Percentiles rank a stretch among this genome's conserved stretches.
phyloP scores from a whole-genome alignment of 805 yeast species.

The Metschnikowia lunata region DNA sequence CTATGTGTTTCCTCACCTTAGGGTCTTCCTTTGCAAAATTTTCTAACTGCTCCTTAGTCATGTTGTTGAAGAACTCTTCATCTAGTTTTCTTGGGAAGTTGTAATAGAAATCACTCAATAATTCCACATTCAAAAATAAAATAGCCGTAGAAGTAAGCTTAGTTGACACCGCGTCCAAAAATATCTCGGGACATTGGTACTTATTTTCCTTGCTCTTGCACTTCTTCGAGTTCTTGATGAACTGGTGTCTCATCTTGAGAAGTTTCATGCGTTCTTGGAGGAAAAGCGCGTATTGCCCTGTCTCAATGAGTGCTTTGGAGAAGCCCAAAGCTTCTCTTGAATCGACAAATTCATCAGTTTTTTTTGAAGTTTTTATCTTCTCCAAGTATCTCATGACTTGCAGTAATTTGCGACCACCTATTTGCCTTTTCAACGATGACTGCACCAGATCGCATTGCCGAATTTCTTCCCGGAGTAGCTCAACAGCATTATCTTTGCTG shows the following conservation, averaged over 20 bases:
- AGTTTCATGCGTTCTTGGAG: conserved; percentile 68
- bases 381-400: conserved; percentile 77
- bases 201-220: conserved; percentile 79
- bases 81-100: conserved; percentile 95
- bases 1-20: conserved; percentile 82
- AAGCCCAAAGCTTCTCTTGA: conserved; percentile 79
- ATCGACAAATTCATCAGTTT: conserved; percentile 30
- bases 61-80: conserved; percentile 55
- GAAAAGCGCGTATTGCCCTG: conserved; percentile 83
- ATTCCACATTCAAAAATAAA: conserved; percentile 85
- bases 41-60: conserved; percentile 77
- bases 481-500: conserved; percentile 74
- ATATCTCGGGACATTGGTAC: conserved; percentile 91
- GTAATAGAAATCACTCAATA: conserved; percentile 90
- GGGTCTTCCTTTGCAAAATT: conserved; percentile 93
- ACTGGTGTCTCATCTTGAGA: conserved; percentile 65
- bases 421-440: conserved; percentile 53
- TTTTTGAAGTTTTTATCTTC: conserved; percentile 38
- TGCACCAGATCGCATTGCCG: conserved; percentile 71
- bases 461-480: conserved; percentile 75
- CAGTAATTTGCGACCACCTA: conserved; percentile 79
- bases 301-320: conserved; percentile 64
- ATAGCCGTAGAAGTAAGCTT: conserved; percentile 92
- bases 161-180: conserved; percentile 86
- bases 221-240: conserved; percentile 65